phyloP scores from a whole-genome alignment of 257 asterid species.

The Leptodermis oblonga region DNA sequence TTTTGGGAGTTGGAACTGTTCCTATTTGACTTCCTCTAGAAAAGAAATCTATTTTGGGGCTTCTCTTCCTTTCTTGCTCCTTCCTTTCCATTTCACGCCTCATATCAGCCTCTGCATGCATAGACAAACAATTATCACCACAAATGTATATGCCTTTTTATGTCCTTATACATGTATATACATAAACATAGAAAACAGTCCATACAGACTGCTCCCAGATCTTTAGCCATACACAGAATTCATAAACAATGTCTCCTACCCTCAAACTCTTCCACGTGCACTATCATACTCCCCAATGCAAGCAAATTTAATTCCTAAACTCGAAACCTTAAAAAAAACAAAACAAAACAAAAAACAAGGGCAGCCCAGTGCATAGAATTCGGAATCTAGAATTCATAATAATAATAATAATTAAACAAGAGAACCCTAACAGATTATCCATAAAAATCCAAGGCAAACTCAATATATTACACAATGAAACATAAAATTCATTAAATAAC shows the following conservation, averaged over 20 bases:
- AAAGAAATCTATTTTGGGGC: constrained; percentile 67
- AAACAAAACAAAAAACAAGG: constrained; percentile 13
- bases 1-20: constrained; percentile 56
- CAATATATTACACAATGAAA: neutral
- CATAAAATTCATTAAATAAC: neutral
- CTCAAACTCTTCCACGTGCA: neutral
- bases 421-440: constrained; percentile 11
- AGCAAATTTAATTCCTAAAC: neutral
- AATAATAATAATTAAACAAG: constrained; percentile 9
- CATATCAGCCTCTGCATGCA: constrained; percentile 60
- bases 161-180: neutral
- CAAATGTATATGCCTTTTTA: neutral
- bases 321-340: neutral
- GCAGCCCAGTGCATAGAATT: constrained; percentile 4
- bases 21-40: constrained; percentile 81
- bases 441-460: neutral
- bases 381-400: too few relatives aligned
- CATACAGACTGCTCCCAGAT: constrained; percentile 25
- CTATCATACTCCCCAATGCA: too few relatives aligned
- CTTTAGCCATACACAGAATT: neutral
- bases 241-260: neutral
- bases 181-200: neutral
- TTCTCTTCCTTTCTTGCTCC: constrained; percentile 87
- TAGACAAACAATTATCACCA: neutral
- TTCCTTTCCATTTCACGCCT: constrained; percentile 83